These are phyloP conservation scores for Cupressus sempervirens DNA, from an alignment of 75 land plant species.

Conservation along the genomic window DNA sequence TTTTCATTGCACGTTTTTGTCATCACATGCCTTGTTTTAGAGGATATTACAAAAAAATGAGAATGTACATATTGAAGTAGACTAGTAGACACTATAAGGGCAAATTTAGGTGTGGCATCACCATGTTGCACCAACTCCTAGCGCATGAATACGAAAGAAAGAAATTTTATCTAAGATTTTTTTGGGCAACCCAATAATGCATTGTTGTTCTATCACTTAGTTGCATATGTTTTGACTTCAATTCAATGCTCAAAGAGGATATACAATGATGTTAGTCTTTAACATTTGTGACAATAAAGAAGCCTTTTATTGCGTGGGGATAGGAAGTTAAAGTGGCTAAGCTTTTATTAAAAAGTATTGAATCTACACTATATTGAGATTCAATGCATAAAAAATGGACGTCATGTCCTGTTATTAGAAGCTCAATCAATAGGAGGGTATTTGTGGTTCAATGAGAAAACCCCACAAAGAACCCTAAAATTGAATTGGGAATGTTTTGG, in stretches of 20 bases:
- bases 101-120: constrained; percentile 40
- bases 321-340: not conserved
- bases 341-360: not conserved
- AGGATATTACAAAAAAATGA: constrained; percentile 70
- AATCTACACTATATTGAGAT: not conserved
- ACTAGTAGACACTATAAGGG: constrained; percentile 15
- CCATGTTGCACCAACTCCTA: constrained; percentile 65
- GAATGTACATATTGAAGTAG: constrained; percentile 46
- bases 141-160: constrained; percentile 56
- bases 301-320: no score
- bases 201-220: constrained; percentile 47
- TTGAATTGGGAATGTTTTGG: no score
- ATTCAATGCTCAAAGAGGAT: constrained; percentile 33
- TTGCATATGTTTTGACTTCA: constrained; percentile 27
- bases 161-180: constrained; percentile 14
- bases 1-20: constrained; percentile 42
- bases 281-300: constrained; percentile 45
- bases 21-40: constrained; percentile 31
- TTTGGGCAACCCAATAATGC: constrained; percentile 54
- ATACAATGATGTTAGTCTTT: constrained; percentile 25
- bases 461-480: not conserved
- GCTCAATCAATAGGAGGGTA: no score
- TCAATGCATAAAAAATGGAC: not conserved
- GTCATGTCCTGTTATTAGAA: not conserved
- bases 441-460: not conserved